phyloP scores from a whole-genome alignment of 2,329 filamentous ascomycete species.

The Penicillium olsonii region DNA sequence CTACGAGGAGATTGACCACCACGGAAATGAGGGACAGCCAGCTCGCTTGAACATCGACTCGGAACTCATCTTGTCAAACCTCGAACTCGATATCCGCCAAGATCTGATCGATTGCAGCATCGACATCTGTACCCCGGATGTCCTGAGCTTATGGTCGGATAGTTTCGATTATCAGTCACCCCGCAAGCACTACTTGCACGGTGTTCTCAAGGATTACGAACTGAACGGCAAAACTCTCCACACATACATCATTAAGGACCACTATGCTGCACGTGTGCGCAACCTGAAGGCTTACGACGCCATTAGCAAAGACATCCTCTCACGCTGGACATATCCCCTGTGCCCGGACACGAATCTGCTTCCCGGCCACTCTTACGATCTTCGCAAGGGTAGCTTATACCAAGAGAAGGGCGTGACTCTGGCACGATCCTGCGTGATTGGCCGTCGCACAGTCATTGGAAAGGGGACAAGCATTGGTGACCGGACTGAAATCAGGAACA shows the following conservation, averaged over 20 bases:
- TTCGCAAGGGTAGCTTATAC: constrained; percentile 69
- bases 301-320: constrained; percentile 81
- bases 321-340: constrained; percentile 84
- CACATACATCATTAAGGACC: constrained; percentile 76
- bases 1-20: constrained; percentile 84
- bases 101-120: constrained; percentile 93
- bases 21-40: constrained; percentile 53
- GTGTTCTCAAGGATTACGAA: constrained; percentile 94
- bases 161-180: constrained; percentile 96
- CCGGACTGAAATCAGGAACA: constrained; percentile 69
- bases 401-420: constrained; percentile 77
- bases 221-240: constrained; percentile 97
- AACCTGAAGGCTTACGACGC: constrained; percentile 89
- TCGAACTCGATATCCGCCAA: constrained; percentile 78
- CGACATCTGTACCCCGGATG: constrained; percentile 96
- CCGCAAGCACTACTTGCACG: constrained; percentile 83
- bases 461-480: constrained; percentile 73
- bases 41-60: constrained; percentile 68
- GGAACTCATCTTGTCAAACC: constrained; percentile 70
- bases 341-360: constrained; percentile 87
- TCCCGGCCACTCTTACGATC: constrained; percentile 72
- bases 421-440: constrained; percentile 69
- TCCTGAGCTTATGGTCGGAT: constrained; percentile 92
- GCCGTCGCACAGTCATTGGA: constrained; percentile 73
- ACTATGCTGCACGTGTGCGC: constrained; percentile 82